Percentiles rank a stretch among this genome's conserved stretches.
These are phyloP conservation scores for Rachicladosporium sp. DNA, from an alignment of 2,329 filamentous ascomycete genomes.

Conservation along the genomic window DNA sequence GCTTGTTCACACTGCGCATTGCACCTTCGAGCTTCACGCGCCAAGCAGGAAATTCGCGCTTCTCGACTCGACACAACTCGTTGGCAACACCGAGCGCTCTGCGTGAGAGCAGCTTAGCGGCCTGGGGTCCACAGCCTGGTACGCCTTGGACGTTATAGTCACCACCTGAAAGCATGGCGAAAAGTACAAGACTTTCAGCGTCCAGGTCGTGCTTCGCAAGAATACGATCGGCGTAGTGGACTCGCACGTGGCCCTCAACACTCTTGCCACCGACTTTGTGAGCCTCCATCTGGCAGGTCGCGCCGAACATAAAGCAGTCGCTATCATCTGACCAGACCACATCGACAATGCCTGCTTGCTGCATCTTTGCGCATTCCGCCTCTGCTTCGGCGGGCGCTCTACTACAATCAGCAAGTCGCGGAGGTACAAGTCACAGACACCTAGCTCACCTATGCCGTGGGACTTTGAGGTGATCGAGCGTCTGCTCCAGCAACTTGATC, in stretches of 20 bases:
- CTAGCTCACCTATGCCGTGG: conserved; percentile 26
- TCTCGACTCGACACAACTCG: conserved; percentile 14
- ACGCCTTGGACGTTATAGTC: conserved; percentile 30
- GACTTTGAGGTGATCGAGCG: conserved; percentile 28
- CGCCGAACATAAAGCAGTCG: conserved; percentile 38
- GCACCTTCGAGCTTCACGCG: conserved; percentile 13
- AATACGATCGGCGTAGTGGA: conserved; percentile 22
- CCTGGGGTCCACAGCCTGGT: conserved; percentile 23
- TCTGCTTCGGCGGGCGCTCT: conserved; percentile 36
- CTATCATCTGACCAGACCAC: conserved; percentile 38
- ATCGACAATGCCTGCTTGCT: conserved; percentile 33
- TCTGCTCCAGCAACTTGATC: conserved; percentile 23
- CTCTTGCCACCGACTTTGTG: conserved; percentile 25
- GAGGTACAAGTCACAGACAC: too few relatives aligned
- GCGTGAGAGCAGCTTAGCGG: conserved; percentile 18
- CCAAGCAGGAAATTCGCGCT: conserved; percentile 15
- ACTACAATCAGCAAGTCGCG: too few relatives aligned
- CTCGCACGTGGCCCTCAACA: conserved; percentile 21
- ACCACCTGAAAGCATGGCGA: conserved; percentile 30
- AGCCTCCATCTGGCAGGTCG: conserved; percentile 27
- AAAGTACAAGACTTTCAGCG: conserved; percentile 26
- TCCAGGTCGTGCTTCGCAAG: conserved; percentile 20
- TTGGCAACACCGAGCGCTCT: conserved; percentile 23
- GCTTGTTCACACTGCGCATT: conserved; percentile 6
- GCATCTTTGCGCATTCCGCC: conserved; percentile 34